Evolutionary conservation across 345 rosid genomes (phyloP).

Genomic region (Geranium rotundifolium): DNA sequence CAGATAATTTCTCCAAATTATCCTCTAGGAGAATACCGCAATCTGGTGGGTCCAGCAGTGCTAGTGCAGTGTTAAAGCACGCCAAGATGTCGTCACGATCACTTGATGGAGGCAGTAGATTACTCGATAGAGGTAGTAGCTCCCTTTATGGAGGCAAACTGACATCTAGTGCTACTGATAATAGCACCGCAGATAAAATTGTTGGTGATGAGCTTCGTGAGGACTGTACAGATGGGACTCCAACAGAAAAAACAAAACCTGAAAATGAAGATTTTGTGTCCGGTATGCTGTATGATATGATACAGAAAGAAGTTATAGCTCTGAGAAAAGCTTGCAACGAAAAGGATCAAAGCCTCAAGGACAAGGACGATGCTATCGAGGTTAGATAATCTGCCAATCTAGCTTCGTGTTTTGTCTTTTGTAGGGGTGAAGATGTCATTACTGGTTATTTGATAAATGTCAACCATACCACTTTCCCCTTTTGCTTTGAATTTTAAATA

Average conservation of each 20-base stretch:
- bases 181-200: slow-evolving; percentile 9
- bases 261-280: slow-evolving; percentile 25
- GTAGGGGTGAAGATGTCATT: too few species aligned
- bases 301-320: slow-evolving; percentile 31
- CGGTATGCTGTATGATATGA: slow-evolving; percentile 30
- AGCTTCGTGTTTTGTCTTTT: not conserved
- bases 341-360: slow-evolving; percentile 31
- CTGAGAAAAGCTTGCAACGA: slow-evolving; percentile 31
- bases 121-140: slow-evolving; percentile 16
- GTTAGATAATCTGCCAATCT: slow-evolving; percentile 6
- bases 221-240: slow-evolving; percentile 12
- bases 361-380: slow-evolving; percentile 36
- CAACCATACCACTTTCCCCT: too few species aligned
- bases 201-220: slow-evolving; percentile 6
- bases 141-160: slow-evolving; percentile 16
- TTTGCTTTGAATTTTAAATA: not conserved
- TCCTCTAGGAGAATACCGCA: slow-evolving; percentile 20
- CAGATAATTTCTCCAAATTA: slow-evolving; percentile 16
- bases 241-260: slow-evolving; percentile 13
- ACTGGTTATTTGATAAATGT: not conserved
- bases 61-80: slow-evolving; percentile 18
- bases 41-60: slow-evolving; percentile 19
- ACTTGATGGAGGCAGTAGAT: slow-evolving; percentile 25
- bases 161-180: slow-evolving; percentile 12
- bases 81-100: slow-evolving; percentile 21